Percentiles rank a stretch among this genome's conserved stretches.
Evolutionary conservation across 768 basidiomycete genomes (phyloP).

Genomic region (Goffeauzyma gilvescens): DNA sequence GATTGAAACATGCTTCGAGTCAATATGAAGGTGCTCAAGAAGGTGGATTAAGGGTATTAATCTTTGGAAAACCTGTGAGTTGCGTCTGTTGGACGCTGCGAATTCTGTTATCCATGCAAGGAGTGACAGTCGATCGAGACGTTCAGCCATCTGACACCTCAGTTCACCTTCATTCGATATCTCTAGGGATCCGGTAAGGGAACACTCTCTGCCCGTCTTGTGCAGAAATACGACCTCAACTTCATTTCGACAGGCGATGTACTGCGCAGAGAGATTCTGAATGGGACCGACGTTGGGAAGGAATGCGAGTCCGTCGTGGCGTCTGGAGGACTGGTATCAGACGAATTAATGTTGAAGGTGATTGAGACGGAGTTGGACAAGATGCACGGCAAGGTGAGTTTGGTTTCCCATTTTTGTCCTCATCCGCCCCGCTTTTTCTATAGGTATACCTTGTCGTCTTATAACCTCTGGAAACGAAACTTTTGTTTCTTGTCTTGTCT

Average conservation of each 20-base stretch:
- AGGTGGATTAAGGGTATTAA: constrained; percentile 26
- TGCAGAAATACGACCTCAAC: constrained; percentile 30
- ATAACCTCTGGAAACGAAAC: too few species aligned
- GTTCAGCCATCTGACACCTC: not conserved
- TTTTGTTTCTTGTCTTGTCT: not conserved
- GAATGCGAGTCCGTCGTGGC: constrained; percentile 29
- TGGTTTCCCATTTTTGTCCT: not conserved
- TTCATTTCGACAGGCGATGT: constrained; percentile 33
- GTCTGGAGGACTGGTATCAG: constrained; percentile 28
- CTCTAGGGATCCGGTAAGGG: constrained; percentile 17
- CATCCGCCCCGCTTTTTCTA: not conserved
- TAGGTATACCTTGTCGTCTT: not conserved
- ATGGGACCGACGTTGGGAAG: constrained; percentile 23
- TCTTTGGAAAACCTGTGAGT: constrained; percentile 33
- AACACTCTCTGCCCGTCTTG: constrained; percentile 16
- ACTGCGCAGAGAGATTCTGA: constrained; percentile 29
- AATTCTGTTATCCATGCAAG: constrained; percentile 11
- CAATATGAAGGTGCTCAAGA: constrained; percentile 18
- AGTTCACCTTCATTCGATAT: not conserved
- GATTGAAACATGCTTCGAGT: too few species aligned
- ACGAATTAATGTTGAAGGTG: constrained; percentile 31
- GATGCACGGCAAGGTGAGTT: constrained; percentile 24
- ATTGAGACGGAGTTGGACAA: constrained; percentile 28
- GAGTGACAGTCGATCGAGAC: constrained; percentile 9
- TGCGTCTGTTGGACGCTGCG: not conserved